Evolutionary conservation across 2,329 filamentous ascomycete genomes (phyloP).

Genomic region (Fusarium sp.): DNA sequence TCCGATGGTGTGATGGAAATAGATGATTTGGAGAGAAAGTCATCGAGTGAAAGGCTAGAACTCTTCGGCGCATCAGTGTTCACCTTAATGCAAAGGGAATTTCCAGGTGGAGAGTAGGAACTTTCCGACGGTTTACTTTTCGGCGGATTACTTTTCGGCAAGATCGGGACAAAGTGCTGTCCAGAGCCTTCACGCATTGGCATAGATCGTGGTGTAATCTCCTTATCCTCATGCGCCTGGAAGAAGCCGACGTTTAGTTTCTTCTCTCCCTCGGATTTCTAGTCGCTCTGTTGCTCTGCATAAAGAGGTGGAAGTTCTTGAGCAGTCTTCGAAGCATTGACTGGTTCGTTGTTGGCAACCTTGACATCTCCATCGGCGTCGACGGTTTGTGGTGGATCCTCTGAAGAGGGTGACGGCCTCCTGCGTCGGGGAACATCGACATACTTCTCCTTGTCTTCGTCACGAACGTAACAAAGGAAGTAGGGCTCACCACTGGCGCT

Average conservation of each 20-base stretch:
- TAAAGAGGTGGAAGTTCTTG: conserved; percentile 40
- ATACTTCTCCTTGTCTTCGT: conserved; percentile 71
- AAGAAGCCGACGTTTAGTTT: background rate
- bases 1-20: background rate
- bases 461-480: conserved; percentile 86
- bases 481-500: conserved; percentile 83
- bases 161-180: no score
- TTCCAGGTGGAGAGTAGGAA: no score
- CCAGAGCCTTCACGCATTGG: no score
- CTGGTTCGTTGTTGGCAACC: conserved; percentile 29
- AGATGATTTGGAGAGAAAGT: no score
- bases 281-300: conserved; percentile 33
- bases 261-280: conserved; percentile 22
- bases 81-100: no score
- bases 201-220: no score
- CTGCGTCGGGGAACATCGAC: conserved; percentile 63
- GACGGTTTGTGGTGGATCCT: conserved; percentile 18
- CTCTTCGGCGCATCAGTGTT: no score
- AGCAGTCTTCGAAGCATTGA: background rate
- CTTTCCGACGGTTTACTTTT: no score
- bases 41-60: no score
- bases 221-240: background rate
- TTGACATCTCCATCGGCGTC: conserved; percentile 49
- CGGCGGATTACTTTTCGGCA: no score
- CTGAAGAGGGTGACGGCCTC: conserved; percentile 30